Conservation (phyloP, 2,329 filamentous ascomycete species). For the Aspergillus aculeatinus region DNA sequence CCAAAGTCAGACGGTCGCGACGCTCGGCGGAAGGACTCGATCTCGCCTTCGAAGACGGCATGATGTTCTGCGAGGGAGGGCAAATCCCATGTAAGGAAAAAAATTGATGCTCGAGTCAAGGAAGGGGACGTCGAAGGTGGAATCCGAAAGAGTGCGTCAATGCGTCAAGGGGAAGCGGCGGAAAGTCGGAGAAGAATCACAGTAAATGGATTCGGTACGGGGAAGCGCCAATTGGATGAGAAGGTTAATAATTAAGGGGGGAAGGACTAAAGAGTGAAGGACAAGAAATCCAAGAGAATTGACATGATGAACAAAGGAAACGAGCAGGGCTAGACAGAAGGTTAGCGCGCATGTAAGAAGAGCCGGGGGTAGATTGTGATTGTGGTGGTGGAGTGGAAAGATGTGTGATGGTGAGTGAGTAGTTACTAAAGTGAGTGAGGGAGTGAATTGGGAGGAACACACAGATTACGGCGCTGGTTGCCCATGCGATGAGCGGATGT, state of each 20-base stretch:
- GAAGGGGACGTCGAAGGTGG: constrained; percentile 7
- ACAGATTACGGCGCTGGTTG: constrained; percentile 2
- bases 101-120: neutral
- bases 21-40: constrained; percentile 33
- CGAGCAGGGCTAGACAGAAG: constrained; percentile 7
- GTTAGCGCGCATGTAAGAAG: constrained; percentile 13
- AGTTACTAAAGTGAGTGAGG: neutral
- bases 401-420: neutral
- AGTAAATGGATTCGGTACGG: constrained; percentile 6
- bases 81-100: constrained; percentile 14
- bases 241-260: constrained; percentile 3
- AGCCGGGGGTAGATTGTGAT: neutral
- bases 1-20: constrained; percentile 75
- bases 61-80: constrained; percentile 17
- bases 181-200: constrained; percentile 12
- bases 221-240: constrained; percentile 5
- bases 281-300: neutral
- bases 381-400: neutral
- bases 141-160: constrained; percentile 7
- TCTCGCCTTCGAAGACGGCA: constrained; percentile 40
- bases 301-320: constrained; percentile 8
- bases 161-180: constrained; percentile 15
- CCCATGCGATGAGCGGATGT: constrained; percentile 5
- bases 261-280: constrained; percentile 14
- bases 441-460: neutral